Evolutionary conservation across 139 green algal species (phyloP), one percentile per base, ranked within the genome.

Genomic region (Penium margaritaceum): DNA sequence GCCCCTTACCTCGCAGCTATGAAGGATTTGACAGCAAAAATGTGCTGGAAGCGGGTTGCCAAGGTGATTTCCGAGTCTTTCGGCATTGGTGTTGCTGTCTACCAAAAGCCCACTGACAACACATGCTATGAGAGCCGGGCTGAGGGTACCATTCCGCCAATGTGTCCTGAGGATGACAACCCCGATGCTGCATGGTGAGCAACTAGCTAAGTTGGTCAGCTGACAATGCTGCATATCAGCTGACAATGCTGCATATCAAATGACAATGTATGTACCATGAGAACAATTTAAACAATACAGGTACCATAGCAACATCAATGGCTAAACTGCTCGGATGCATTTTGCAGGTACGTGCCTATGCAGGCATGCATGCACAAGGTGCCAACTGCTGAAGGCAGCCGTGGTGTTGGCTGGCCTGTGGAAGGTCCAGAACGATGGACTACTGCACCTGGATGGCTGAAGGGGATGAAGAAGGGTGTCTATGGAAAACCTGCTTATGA

Each of bases 151-250:
- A 3, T 35, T 21, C 44, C 47, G 17, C 35, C 44, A 64, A 51
- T 78, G 35, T 78, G 71, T 21, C 19, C n/a, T 5, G 27, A 64
- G 37, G 65, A 72, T 30, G 62, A 78, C 63, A 73, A 73, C 39
- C 0, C 62, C 1, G 71, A 78, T 73, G 71, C 62, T 29, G 71
- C 71, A 15, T 78, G 71, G 71, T 78, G 55, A 29, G 63, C 47
- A 7, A 7, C 41, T 12, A n/a, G n/a, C 68, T 29, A n/a, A 6
- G 0, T 51, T 1, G 51, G 6, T 60, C n/a, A 19, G 24, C 51
- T 1, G 46, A 1, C 14, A 58, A 24, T 14, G 5, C 15, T 21
- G 0, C 46, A 5, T 58, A n/a, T n/a, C 2, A 21, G 19, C 44
- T 55, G 57, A 5, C 47, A 74, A 5, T 34, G 75, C 4, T 76